Conservation (phyloP, 805 yeast genomes). For the Starmerella stigmatis region DNA sequence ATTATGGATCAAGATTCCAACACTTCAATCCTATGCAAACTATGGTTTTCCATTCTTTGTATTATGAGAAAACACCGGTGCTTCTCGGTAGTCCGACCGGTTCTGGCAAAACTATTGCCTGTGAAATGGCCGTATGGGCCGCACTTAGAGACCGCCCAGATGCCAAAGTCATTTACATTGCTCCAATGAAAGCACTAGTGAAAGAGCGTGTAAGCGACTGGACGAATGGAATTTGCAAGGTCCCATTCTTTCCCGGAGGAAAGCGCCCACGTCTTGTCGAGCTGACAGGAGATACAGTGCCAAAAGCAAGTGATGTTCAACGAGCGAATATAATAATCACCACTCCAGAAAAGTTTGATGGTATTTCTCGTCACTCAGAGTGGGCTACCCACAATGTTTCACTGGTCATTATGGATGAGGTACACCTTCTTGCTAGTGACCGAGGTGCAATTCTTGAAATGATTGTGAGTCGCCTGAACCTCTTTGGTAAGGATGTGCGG, state of each 20-base stretch:
- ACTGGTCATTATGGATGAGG: conserved; percentile 75
- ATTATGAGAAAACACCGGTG: conserved; percentile 65
- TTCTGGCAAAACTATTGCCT: conserved; percentile 94
- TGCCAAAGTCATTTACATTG: conserved; percentile 72
- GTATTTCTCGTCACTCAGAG: conserved; percentile 56
- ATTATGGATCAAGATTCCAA: conserved; percentile 58
- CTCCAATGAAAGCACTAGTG: conserved; percentile 83
- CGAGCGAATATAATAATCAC: conserved; percentile 69
- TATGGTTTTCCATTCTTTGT: conserved; percentile 84
- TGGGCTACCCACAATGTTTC: conserved; percentile 76
- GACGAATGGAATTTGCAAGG: conserved; percentile 34
- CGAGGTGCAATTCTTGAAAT: conserved; percentile 80
- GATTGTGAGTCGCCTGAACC: conserved; percentile 82
- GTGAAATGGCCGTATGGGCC: conserved; percentile 95
- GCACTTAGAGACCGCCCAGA: conserved; percentile 77
- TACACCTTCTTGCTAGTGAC: conserved; percentile 72
- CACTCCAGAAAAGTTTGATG: conserved; percentile 81
- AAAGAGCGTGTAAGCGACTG: conserved; percentile 78
- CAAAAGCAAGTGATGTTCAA: conserved; percentile 54
- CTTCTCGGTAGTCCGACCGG: conserved; percentile 98
- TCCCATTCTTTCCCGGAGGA: conserved; percentile 18
- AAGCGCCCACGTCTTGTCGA: conserved; percentile 46
- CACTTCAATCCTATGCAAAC: conserved; percentile 99
- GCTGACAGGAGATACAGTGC: conserved; percentile 72
- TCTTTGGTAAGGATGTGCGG: conserved; percentile 50